Base-by-base conservation (phyloP, 2,329 filamentous ascomycete genomes). In the Paramyrothecium roridum region DNA sequence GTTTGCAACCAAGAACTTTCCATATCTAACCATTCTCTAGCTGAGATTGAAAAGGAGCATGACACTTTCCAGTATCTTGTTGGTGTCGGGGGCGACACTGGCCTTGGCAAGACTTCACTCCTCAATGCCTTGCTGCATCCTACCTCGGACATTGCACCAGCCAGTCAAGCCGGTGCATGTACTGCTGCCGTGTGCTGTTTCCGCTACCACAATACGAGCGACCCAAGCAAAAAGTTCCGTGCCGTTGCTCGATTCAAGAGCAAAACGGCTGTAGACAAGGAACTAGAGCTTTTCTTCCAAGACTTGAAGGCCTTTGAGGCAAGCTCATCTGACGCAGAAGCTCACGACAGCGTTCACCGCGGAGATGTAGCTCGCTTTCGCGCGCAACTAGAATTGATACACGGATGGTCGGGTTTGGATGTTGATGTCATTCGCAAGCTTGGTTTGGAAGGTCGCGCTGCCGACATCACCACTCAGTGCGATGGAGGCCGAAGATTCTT, bases 171-270 rank as follows among this genome's bases (percentile, higher is more conserved):
- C 2, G 61, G 60, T 2, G 61, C 61, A 1, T 63, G 60, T 40
- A 63, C 61, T 0, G 60, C 61, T 0, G 53, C 61, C 0, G 53
- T 60, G 3, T 62, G 57, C n/a, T 54, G 61, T 4, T 63, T 57
- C 26, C 22, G 23, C 0, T 58, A 54, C 33, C 57, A 56, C 12
- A 3, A n/a, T 1, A 48, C 49, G 6, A 6, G 12, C 3, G 23
- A 50, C 2, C 30, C 37, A 12, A 22, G 23, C 3, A 50, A 50
- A 13, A 26, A 8, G 1, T 59, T 55, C 3, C 8, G 3, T 1
- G 60, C 56, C 2, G 46, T 19, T 2, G 34, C 62, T 13, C 43
- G 48, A 3, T 61, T 60, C 52, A 63, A 63, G 50, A 52, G 45
- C 4, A 46, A 13, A 16, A 54, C 56, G 4, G 52, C 51, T 3